Evolutionary conservation across 2,329 filamentous ascomycete genomes (phyloP).

Genomic region (Neonectria faginata): DNA sequence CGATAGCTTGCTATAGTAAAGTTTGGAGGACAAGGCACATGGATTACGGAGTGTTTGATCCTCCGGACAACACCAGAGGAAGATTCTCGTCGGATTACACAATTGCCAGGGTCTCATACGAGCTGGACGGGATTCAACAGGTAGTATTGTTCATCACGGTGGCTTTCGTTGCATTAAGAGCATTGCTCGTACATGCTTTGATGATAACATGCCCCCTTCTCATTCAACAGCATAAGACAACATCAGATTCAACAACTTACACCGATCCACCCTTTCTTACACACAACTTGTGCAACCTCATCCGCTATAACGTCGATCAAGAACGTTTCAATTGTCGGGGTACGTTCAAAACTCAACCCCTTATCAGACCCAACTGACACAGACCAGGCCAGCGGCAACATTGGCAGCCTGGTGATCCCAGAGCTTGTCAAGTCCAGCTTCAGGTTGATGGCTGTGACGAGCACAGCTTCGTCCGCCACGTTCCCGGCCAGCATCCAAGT

Average conservation of each 20-base stretch:
- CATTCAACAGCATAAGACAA: not conserved
- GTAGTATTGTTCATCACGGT: too few relatives aligned
- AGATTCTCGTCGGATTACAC: too few relatives aligned
- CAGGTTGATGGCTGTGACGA: not conserved
- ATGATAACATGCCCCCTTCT: not conserved
- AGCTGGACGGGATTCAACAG: too few relatives aligned
- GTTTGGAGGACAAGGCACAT: too few relatives aligned
- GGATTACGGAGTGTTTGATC: too few relatives aligned
- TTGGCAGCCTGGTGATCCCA: not conserved
- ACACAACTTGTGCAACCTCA: not conserved
- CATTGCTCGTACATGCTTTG: not conserved
- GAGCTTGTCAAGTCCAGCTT: not conserved
- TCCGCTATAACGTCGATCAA: not conserved
- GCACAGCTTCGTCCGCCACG: not conserved
- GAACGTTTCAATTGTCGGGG: not conserved
- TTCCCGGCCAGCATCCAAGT: not conserved
- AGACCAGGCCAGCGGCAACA: not conserved
- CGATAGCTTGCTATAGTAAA: too few relatives aligned
- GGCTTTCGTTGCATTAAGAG: too few relatives aligned
- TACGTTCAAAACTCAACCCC: not conserved
- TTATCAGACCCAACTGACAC: not conserved
- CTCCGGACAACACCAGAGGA: too few relatives aligned
- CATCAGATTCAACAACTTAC: not conserved
- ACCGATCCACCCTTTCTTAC: not conserved
- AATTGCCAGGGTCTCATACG: too few relatives aligned